phyloP scores from a whole-genome alignment of 1,284 basidiomycete genomes.

The Puccinia coronata region DNA sequence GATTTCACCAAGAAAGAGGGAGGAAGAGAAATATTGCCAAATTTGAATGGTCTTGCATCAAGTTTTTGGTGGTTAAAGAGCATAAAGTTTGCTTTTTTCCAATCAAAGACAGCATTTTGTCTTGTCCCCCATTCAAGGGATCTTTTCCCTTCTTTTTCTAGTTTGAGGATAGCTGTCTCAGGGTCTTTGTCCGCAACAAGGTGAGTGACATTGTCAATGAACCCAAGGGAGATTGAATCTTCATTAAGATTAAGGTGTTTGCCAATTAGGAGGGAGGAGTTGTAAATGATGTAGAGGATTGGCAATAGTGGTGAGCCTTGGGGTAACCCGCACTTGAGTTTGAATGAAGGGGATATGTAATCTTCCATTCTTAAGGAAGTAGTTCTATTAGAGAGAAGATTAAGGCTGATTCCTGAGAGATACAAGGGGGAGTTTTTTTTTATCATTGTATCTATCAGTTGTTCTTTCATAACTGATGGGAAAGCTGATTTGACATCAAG shows the following conservation, averaged over 20 bases:
- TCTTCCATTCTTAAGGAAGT: conserved; percentile 8
- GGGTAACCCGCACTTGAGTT: conserved; percentile 17
- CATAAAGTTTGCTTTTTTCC: no score
- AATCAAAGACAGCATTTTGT: conserved; percentile 8
- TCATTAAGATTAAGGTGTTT: not conserved
- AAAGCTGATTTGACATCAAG: conserved; percentile 41
- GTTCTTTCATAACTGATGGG: conserved; percentile 9
- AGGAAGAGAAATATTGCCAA: no score
- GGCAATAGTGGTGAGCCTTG: conserved; percentile 35
- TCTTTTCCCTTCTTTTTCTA: not conserved
- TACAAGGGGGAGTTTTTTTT: not conserved
- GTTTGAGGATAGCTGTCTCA: not conserved
- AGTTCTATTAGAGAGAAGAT: not conserved
- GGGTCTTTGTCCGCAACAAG: not conserved
- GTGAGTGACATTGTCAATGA: conserved; percentile 19
- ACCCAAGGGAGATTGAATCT: conserved; percentile 6
- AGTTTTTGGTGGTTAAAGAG: no score
- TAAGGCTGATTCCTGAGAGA: not conserved
- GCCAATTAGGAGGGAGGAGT: not conserved
- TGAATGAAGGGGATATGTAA: conserved; percentile 12
- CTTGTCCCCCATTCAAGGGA: not conserved
- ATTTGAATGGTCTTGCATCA: no score
- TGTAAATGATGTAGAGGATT: conserved; percentile 37
- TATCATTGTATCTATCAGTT: not conserved
- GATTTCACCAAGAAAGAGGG: no score